Conservation (phyloP, 2,329 filamentous ascomycete species). For the Mycosphaerella sp. region DNA sequence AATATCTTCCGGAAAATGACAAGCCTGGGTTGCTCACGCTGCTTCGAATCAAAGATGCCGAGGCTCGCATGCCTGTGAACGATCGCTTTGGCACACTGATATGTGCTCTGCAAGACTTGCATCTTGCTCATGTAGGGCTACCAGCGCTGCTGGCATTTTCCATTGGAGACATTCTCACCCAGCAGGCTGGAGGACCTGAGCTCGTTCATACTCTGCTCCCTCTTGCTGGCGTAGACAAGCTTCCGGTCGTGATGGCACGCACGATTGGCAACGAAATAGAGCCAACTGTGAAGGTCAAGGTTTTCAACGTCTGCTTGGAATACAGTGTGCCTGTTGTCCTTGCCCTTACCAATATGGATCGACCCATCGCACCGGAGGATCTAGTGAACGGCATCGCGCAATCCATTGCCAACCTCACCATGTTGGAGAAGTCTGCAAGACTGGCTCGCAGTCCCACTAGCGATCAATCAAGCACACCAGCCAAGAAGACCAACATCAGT, state of each 20-base stretch:
- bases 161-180: slow-evolving; percentile 61
- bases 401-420: slow-evolving; percentile 55
- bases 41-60: slow-evolving; percentile 57
- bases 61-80: slow-evolving; percentile 58
- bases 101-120: slow-evolving; percentile 55
- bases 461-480: slow-evolving; percentile 25
- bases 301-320: slow-evolving; percentile 79
- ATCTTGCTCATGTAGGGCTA: slow-evolving; percentile 74
- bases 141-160: slow-evolving; percentile 78
- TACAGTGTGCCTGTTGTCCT: slow-evolving; percentile 81
- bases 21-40: slow-evolving; percentile 80
- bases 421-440: slow-evolving; percentile 53
- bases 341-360: slow-evolving; percentile 64
- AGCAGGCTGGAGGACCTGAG: slow-evolving; percentile 50
- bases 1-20: slow-evolving; percentile 94
- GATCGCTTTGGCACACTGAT: slow-evolving; percentile 60
- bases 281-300: slow-evolving; percentile 78
- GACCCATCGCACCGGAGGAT: slow-evolving; percentile 40
- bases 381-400: slow-evolving; percentile 69
- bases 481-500: slow-evolving; percentile 55
- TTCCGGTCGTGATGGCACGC: slow-evolving; percentile 74
- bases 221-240: slow-evolving; percentile 35
- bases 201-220: slow-evolving; percentile 60
- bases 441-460: slow-evolving; percentile 26
- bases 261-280: slow-evolving; percentile 94